Evolutionary conservation across 805 yeast species (phyloP), one percentile per base, ranked within the genome.

Genomic region (Candida endomychidarum): DNA sequence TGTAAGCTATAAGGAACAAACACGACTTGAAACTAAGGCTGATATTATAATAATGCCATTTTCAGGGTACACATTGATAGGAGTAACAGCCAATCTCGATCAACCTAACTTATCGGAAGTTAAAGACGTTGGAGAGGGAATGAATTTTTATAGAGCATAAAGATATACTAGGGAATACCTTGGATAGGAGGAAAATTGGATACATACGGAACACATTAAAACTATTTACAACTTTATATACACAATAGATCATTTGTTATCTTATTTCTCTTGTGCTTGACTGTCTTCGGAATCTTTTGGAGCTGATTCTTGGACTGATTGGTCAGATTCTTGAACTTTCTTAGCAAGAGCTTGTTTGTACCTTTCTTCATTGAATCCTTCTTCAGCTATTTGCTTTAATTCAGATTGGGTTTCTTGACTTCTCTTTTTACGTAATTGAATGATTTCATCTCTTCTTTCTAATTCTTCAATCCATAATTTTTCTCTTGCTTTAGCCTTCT

Each of bases 401-500:
- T 74, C 75, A 34, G 56, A 51, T 57, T 77, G 74, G 2, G 83
- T 82, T 36, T 72, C 51, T 42, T 82, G 86, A 4, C 90, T 86
- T 53, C 89, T 74, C 49, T 70, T 61, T 60, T 77, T 80, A 53
- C 95, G 72, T 45, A 72, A 78, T 57, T 83, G 80, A 42, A 81
- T 78, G 42, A 80, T 84, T 10, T 62, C 74, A 58, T 89, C 96
- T 60, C 95, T 77, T 66, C 96, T 77, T 58, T 89, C 97, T 54
- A 89, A 72, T 55, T 85, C 95, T 56, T 85, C 87, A 46, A 89
- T 83, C 97, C 97, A 90, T 49, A 90, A 58, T 53, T 67, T 71
- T 58, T 90, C 96, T 70, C 97, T 81, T 57, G 78, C 65, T 60
- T 83, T 83, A 29, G 97, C 95, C 76, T 86, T 85, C 52, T 81